Percentiles rank a stretch among this genome's conserved stretches.
Evolutionary conservation across 1,284 basidiomycete species (phyloP).

Genomic region (Cutaneotrichosporon cyanovorans): DNA sequence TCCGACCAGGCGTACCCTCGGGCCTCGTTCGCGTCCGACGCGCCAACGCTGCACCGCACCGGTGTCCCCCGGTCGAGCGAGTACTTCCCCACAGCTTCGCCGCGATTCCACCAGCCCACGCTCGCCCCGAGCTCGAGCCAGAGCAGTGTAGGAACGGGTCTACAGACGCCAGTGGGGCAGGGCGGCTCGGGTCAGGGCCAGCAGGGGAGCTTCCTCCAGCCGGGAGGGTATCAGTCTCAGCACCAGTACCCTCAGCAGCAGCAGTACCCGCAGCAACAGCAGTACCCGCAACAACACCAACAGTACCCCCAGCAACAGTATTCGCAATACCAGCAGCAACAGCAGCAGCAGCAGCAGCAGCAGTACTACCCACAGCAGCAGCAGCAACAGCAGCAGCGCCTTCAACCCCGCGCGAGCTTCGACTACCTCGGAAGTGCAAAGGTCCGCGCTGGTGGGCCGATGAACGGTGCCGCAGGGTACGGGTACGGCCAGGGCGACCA

Average conservation of each 20-base stretch:
- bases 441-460: no score
- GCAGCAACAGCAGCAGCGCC: constrained; percentile 4
- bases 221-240: not conserved
- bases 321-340: not conserved
- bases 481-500: not conserved
- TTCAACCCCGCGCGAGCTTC: constrained; percentile 19
- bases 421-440: constrained; percentile 12
- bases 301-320: no score
- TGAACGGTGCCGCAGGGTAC: no score
- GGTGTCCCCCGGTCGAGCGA: constrained; percentile 12
- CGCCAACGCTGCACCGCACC: constrained; percentile 10
- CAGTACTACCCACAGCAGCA: not conserved
- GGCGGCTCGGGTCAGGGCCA: no score
- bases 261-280: not conserved
- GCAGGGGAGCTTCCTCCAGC: no score
- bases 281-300: constrained; percentile 4
- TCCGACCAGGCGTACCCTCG: no score
- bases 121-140: not conserved
- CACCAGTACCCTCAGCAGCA: not conserved
- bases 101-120: constrained; percentile 11
- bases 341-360: not conserved
- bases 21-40: constrained; percentile 2
- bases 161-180: no score
- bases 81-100: constrained; percentile 19
- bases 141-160: not conserved